Base-by-base conservation (phyloP, 257 asterid species). In the Cynanchum wilfordii region DNA sequence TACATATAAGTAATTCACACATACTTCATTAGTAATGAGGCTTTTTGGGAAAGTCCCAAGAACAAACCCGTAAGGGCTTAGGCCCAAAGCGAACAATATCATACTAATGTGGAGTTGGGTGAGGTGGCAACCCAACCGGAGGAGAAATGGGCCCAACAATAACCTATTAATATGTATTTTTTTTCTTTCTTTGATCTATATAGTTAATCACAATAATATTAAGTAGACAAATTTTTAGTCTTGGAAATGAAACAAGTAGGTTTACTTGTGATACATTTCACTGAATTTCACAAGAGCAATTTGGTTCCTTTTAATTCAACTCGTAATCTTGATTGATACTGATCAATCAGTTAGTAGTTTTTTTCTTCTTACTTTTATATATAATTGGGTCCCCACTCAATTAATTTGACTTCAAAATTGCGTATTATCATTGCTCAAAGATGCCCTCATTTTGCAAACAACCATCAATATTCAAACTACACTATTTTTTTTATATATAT, bases 241-340 rank as follows among this genome's bases (percentile, higher is more conserved):
- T 72, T 60, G 5, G 60, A 47, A 33, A 22, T 33, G n/a, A 59
- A 45, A 58, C 60, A 72, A 72, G 60, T 58, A 19, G 66, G 22
- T 24, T 44, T 58, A 20, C 60, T 24, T 24, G 3, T 10, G 38
- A 47, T 29, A 45, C 15, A 16, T 25, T 47, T 47, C 13, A 58
- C 16, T 19, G 27, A n/a, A 59, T 42, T 13, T 58, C 12, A 42
- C 2, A 50, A 40, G 11, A 30, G 11, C 66, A 71, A 57, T 12
- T 25, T 22, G 20, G 33, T 27, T 15, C 51, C 19, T 60, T 29
- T 20, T 7, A n/a, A 44, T 10, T 60, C 62, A 62, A 62, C 25
- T 27, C 59, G 2, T 10, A 59, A 59, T 57, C 75, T 38, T 20
- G 27, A 36, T 71, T 71, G 54, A 42, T 56, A 38, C 47, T 44